A percentile compares a stretch with the other conserved stretches of the same genome.
phyloP scores from a whole-genome alignment of 352 stramenopile species.

The Pythium rhizo-oryzae region DNA sequence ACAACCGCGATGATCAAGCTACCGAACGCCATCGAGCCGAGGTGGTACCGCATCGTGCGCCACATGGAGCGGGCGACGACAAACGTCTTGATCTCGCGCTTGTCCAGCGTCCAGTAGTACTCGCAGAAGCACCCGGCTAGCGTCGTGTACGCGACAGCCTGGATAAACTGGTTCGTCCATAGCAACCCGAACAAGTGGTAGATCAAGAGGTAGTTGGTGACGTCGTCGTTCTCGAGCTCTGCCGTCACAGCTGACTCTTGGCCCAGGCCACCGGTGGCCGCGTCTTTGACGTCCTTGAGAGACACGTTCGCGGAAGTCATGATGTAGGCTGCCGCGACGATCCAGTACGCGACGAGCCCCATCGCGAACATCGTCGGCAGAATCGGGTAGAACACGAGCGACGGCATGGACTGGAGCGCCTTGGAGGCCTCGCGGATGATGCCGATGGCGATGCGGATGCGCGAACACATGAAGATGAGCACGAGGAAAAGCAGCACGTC shows the following conservation, averaged over 20 bases:
- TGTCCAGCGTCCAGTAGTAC: constrained; percentile 90
- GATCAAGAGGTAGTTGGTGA: constrained; percentile 79
- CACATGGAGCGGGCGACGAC: constrained; percentile 63
- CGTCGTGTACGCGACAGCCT: constrained; percentile 69
- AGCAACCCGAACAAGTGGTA: constrained; percentile 86
- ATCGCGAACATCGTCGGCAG: constrained; percentile 70
- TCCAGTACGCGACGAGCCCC: constrained; percentile 73
- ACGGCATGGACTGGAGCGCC: constrained; percentile 76
- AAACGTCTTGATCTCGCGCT: constrained; percentile 50
- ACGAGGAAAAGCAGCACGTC: constrained; percentile 68
- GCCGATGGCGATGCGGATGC: constrained; percentile 85
- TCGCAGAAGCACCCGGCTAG: constrained; percentile 81
- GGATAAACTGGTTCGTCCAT: constrained; percentile 90
- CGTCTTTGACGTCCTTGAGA: constrained; percentile 44
- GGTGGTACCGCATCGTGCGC: constrained; percentile 74
- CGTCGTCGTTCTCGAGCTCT: constrained; percentile 56
- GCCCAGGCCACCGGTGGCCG: constrained; percentile 31
- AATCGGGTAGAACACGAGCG: constrained; percentile 77
- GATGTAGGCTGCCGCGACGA: constrained; percentile 79
- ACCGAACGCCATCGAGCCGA: constrained; percentile 88
- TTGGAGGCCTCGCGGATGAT: constrained; percentile 88
- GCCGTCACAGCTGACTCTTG: constrained; percentile 33
- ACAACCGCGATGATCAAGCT: constrained; percentile 87
- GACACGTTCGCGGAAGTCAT: constrained; percentile 63
- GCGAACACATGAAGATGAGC: constrained; percentile 79